These are phyloP conservation scores for Aquilaria agallochum DNA, from an alignment of 441 rosid genomes.

Conservation along the genomic window DNA sequence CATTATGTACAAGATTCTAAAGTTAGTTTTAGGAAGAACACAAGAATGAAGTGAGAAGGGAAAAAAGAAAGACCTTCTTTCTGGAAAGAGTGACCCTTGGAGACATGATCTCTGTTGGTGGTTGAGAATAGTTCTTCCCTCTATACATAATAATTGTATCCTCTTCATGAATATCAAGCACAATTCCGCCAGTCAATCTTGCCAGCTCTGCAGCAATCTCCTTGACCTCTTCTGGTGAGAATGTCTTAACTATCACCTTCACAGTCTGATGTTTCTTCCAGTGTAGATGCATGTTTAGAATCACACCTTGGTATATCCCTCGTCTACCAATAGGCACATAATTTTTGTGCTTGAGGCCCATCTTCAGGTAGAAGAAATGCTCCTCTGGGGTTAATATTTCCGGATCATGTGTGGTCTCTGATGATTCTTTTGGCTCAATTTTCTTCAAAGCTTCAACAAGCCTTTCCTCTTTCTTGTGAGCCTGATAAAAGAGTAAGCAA, in stretches of 20 bases:
- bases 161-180: conserved; percentile 79
- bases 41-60: background rate
- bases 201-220: conserved; percentile 87
- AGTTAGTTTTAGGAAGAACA: background rate
- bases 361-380: conserved; percentile 82
- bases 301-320: conserved; percentile 95
- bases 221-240: conserved; percentile 79
- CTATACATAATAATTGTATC: conserved; percentile 90
- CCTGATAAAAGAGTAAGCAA: conserved; percentile 35
- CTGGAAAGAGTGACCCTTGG: conserved; percentile 84
- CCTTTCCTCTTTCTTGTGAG: conserved; percentile 78
- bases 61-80: conserved; percentile 55
- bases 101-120: conserved; percentile 96
- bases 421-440: conserved; percentile 74
- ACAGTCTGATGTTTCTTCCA: conserved; percentile 98
- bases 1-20: background rate
- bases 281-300: conserved; percentile 96
- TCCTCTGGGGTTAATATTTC: conserved; percentile 96
- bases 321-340: conserved; percentile 91
- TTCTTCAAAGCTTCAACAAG: conserved; percentile 64
- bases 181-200: conserved; percentile 80
- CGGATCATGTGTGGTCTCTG: conserved; percentile 79
- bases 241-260: conserved; percentile 83
- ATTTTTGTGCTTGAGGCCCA: conserved; percentile 89
- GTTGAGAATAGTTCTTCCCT: conserved; percentile 92